Percentiles rank a stretch among this genome's conserved stretches.
phyloP scores from a whole-genome alignment of 106 monocot genomes.

The Phalaenopsis aphrodite region DNA sequence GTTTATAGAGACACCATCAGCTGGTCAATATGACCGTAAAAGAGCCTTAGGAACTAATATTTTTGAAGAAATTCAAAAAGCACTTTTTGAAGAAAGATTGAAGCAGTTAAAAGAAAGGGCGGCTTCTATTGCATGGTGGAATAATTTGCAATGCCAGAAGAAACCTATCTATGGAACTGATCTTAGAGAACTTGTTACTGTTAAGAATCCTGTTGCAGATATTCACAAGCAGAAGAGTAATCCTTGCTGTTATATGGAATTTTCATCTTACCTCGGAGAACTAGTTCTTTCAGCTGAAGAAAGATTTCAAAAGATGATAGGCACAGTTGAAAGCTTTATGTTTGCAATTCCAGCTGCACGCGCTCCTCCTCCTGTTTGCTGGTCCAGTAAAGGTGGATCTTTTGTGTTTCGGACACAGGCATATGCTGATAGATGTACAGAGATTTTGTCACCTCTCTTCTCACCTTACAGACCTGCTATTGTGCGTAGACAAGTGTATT shows the following conservation, averaged over 20 bases:
- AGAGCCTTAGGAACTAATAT: conserved; percentile 45
- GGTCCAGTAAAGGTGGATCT: conserved; percentile 66
- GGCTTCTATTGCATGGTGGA: conserved; percentile 87
- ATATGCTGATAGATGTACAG: conserved; percentile 43
- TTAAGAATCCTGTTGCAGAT: conserved; percentile 68
- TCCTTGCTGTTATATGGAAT: conserved; percentile 70
- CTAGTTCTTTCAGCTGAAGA: conserved; percentile 69
- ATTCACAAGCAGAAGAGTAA: conserved; percentile 66
- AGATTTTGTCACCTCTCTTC: conserved; percentile 58
- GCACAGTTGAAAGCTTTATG: conserved; percentile 74
- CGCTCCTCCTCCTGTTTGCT: conserved; percentile 65
- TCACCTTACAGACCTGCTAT: conserved; percentile 77
- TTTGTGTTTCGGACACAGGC: conserved; percentile 42
- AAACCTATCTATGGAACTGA: conserved; percentile 82
- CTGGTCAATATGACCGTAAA: conserved; percentile 17
- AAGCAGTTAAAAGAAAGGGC: conserved; percentile 66
- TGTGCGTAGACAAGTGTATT: conserved; percentile 92
- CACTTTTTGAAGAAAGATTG: conserved; percentile 66
- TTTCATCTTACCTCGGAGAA: conserved; percentile 76
- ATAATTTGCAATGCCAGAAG: conserved; percentile 61
- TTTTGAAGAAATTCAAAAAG: conserved; percentile 81
- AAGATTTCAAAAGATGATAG: conserved; percentile 59
- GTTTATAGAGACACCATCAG: conserved; percentile 5
- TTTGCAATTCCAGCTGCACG: conserved; percentile 96
- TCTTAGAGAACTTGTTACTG: conserved; percentile 55